Evolutionary conservation across 2,329 filamentous ascomycete species (phyloP).

Genomic region (Cercospora canescens): DNA sequence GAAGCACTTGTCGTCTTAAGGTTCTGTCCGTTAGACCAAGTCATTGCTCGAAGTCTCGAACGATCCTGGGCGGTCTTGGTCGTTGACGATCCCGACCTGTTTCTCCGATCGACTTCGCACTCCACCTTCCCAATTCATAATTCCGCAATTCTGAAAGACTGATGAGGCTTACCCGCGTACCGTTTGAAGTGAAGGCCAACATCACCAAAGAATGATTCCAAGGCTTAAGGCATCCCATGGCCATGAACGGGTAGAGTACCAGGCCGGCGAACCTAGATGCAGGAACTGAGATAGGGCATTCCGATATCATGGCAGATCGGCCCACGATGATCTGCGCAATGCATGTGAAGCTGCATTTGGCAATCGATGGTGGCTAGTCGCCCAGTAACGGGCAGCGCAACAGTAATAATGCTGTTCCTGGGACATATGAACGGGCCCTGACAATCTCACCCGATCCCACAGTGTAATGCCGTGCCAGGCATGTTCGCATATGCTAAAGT

Average conservation of each 20-base stretch:
- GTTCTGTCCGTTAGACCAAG: neutral
- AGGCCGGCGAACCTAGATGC: neutral
- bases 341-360: neutral
- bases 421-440: too few relatives aligned
- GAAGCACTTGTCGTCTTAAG: neutral
- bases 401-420: neutral
- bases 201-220: neutral
- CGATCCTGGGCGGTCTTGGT: neutral
- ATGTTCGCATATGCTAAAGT: too few relatives aligned
- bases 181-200: neutral
- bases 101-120: neutral
- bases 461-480: neutral
- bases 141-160: too few relatives aligned
- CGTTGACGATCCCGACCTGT: neutral
- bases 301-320: neutral
- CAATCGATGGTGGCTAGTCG: neutral
- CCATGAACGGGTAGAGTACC: neutral
- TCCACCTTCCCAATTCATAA: neutral
- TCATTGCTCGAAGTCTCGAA: neutral
- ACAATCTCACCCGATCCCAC: neutral
- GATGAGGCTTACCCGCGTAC: too few relatives aligned
- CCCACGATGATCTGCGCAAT: neutral
- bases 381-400: neutral
- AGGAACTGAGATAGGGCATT: neutral
- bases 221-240: neutral